Evolutionary conservation across 768 basidiomycete species (phyloP), one percentile per base, ranked within the genome.

Genomic region (Russula sp.): DNA sequence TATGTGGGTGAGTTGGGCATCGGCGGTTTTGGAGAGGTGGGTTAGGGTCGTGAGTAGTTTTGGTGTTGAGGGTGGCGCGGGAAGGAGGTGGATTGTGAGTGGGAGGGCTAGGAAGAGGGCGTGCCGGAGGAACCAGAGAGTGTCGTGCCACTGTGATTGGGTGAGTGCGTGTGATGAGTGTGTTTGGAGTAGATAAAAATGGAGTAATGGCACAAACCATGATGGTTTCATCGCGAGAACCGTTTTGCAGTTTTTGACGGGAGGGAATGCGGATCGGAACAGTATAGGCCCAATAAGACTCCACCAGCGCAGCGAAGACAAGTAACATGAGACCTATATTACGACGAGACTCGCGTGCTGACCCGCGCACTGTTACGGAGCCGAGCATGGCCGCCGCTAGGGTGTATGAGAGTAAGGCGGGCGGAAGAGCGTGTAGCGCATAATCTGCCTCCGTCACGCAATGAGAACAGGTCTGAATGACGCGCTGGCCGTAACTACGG

Each of bases 101-200:
- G 62, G 68, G 58, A 69, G 62, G 22, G 52, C 42, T 62, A 69
- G 56, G 57, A 67, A 67, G 36, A 67, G 56, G 24, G 34, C 58
- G 50, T 69, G 66, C n/a, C 68, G 68, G 28, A 62, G 38, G 49
- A 59, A 38, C 62, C 66, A 69, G 44, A 61, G 58, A 1, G 48
- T 26, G 52, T 67, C 68, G 59, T 69, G 68, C 62, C 62, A 64
- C 68, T 69, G 51, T 49, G 22, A 40, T 22, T 1, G 1, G n/a
- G 22, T 3, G 20, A 32, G 6, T 44, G 46, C 2, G n/a, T 11
- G 44, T 22, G 44, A n/a, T 8, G 11, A 9, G 28, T 22, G n/a
- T 14, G 34, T 20, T 6, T 10, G 48, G 50, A 22, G 4, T 0
- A 18, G 20, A 36, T 3, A 3, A 24, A 9, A 20, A 44, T 32